A percentile compares a stretch with the other conserved stretches of the same genome.
phyloP scores from a whole-genome alignment of 2,329 filamentous ascomycete genomes.

The Aspergillaceae sp. region DNA sequence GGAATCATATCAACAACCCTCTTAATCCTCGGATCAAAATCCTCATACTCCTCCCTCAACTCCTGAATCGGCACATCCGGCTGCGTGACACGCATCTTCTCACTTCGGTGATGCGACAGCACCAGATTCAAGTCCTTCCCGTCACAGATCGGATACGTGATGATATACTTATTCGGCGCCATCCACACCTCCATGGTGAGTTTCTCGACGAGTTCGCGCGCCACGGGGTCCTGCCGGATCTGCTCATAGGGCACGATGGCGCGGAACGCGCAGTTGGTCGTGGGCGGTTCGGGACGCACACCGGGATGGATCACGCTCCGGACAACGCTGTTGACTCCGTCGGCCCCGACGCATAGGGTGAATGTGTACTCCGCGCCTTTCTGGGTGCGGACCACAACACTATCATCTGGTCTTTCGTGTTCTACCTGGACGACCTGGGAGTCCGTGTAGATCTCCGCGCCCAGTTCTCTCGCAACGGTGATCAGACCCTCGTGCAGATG shows the following conservation, averaged over 20 bases:
- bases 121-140: conserved; percentile 42
- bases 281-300: conserved; percentile 32
- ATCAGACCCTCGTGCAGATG: conserved; percentile 39
- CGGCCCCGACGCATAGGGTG: conserved; percentile 35
- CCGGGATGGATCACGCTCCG: conserved; percentile 34
- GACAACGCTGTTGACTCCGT: conserved; percentile 35
- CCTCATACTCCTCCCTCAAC: background rate
- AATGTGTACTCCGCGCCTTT: conserved; percentile 12
- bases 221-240: conserved; percentile 35
- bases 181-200: conserved; percentile 41
- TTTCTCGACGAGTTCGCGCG: conserved; percentile 30
- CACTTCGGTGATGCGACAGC: conserved; percentile 27
- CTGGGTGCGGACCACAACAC: background rate
- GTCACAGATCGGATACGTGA: conserved; percentile 35
- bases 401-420: background rate
- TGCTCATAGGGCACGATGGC: conserved; percentile 38
- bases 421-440: background rate
- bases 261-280: conserved; percentile 40
- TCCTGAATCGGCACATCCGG: background rate
- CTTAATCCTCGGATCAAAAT: background rate
- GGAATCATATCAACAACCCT: background rate
- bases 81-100: background rate
- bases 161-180: conserved; percentile 35
- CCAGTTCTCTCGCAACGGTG: conserved; percentile 30
- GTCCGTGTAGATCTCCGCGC: conserved; percentile 14